A percentile compares a stretch with the other conserved stretches of the same genome.
Conservation (phyloP, 257 asterid species). For the Capsicum baccatum region DNA sequence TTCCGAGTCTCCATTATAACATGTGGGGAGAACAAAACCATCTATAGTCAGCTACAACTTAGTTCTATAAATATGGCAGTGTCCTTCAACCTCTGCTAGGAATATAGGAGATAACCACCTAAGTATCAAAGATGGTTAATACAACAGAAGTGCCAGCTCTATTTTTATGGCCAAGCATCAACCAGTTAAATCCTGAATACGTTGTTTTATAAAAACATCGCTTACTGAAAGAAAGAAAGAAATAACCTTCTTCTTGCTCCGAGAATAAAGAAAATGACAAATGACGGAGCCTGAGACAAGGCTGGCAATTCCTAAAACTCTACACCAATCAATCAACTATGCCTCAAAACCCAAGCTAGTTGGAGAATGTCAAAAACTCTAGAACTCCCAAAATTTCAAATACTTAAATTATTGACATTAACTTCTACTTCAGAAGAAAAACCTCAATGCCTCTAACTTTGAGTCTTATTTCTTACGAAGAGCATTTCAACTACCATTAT, state of each 20-base stretch:
- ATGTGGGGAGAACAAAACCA: slow-evolving; percentile 7
- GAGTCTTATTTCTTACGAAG: not conserved
- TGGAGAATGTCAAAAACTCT: not conserved
- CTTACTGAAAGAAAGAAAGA: not conserved
- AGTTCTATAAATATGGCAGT: not conserved
- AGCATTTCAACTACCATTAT: not conserved
- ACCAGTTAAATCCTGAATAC: not conserved
- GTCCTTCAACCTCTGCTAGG: not conserved
- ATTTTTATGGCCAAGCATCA: not conserved
- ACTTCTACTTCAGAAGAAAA: slow-evolving; percentile 9
- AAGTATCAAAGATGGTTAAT: not conserved
- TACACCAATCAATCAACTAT: not conserved
- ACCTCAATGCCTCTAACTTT: not conserved
- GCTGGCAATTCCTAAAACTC: not conserved
- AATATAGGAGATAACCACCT: not conserved
- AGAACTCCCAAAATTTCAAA: not conserved
- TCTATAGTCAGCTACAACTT: not conserved
- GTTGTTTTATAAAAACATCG: not conserved
- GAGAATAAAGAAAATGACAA: not conserved
- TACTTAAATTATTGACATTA: not conserved
- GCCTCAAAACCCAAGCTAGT: slow-evolving; percentile 2
- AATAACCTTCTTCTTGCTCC: not conserved
- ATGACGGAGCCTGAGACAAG: not conserved
- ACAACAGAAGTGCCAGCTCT: not conserved
- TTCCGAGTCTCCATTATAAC: not conserved